phyloP scores from a whole-genome alignment of 176 grass and related monocot species.

The Zea luxurians region DNA sequence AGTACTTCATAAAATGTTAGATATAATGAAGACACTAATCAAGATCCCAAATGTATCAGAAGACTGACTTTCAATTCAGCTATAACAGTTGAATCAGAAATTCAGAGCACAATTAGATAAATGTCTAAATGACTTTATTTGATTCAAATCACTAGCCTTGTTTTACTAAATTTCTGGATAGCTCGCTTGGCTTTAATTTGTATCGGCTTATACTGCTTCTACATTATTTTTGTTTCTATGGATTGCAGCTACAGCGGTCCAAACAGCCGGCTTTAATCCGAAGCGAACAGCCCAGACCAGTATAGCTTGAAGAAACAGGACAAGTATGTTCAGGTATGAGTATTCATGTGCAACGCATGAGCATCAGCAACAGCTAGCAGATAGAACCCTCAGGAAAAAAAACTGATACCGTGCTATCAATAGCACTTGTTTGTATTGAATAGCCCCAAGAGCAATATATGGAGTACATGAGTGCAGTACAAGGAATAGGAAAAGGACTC shows the following conservation, averaged over 20 bases:
- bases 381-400: background rate
- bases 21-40: background rate
- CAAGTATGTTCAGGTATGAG: background rate
- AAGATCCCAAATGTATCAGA: constrained; percentile 11
- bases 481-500: background rate
- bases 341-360: background rate
- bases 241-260: too few species aligned
- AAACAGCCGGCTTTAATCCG: too few species aligned
- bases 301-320: background rate
- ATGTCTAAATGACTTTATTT: constrained; percentile 2
- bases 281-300: background rate
- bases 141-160: background rate
- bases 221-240: too few species aligned
- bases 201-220: too few species aligned
- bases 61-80: background rate
- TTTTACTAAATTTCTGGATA: background rate
- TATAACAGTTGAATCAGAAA: background rate
- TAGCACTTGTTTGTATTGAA: background rate
- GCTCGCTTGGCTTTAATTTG: too few species aligned
- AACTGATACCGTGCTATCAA: background rate
- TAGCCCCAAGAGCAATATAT: background rate
- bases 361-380: background rate
- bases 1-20: background rate
- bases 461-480: background rate
- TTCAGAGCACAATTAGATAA: background rate